These are phyloP conservation scores for Globisporangium nunn DNA, from an alignment of 352 stramenopile genomes.

Conservation along the genomic window DNA sequence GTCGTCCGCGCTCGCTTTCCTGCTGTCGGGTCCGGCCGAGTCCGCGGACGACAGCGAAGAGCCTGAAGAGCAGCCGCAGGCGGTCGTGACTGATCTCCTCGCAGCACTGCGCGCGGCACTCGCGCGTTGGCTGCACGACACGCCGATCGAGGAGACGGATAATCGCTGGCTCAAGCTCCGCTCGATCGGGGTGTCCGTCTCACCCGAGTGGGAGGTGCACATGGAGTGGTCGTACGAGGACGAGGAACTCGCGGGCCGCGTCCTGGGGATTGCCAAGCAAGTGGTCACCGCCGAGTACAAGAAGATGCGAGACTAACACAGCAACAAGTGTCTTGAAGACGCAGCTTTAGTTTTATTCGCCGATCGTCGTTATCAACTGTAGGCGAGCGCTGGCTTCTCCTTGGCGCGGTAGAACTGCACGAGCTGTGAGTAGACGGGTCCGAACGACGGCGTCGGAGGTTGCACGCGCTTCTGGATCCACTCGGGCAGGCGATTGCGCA, in stretches of 20 bases:
- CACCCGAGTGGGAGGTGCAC: slow-evolving; percentile 71
- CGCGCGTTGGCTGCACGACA: slow-evolving; percentile 57
- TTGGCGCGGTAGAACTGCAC: slow-evolving; percentile 76
- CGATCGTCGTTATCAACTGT: slow-evolving; percentile 6
- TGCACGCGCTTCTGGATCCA: slow-evolving; percentile 82
- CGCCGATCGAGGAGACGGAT: slow-evolving; percentile 50
- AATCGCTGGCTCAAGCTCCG: slow-evolving; percentile 71
- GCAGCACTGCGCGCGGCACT: slow-evolving; percentile 34
- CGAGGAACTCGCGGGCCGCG: slow-evolving; percentile 71
- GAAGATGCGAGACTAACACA: slow-evolving; percentile 21
- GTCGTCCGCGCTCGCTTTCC: slow-evolving; percentile 70
- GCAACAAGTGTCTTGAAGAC: not conserved
- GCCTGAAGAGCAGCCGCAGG: slow-evolving; percentile 55
- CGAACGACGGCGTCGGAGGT: slow-evolving; percentile 47
- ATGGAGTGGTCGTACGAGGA: slow-evolving; percentile 84
- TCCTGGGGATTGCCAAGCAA: slow-evolving; percentile 79
- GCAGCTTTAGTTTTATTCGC: no score
- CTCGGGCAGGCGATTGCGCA: slow-evolving; percentile 61
- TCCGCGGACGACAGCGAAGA: slow-evolving; percentile 73
- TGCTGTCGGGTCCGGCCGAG: slow-evolving; percentile 63
- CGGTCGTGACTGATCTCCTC: slow-evolving; percentile 47
- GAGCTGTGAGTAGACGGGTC: slow-evolving; percentile 62
- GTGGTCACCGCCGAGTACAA: slow-evolving; percentile 64
- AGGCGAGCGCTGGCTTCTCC: slow-evolving; percentile 9
- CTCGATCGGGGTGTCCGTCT: slow-evolving; percentile 58